Conservation (phyloP, 2,329 filamentous ascomycete species). For the Ceratocystis variospora region DNA sequence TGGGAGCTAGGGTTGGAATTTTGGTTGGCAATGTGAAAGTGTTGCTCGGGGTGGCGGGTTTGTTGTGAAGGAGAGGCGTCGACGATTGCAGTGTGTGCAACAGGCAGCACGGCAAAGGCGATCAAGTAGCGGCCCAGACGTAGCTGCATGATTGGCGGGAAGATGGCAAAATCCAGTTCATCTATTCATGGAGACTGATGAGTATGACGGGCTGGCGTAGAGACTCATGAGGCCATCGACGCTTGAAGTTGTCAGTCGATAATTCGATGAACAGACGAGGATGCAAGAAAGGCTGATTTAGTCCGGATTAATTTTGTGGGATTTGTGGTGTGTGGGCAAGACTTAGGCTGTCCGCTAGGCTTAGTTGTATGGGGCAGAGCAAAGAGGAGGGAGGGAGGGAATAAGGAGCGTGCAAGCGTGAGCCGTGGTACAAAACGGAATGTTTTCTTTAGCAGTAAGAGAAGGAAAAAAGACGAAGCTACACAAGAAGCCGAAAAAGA, state of each 20-base stretch:
- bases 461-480: not conserved
- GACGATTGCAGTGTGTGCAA: constrained; percentile 18
- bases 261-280: not conserved
- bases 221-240: constrained; percentile 19
- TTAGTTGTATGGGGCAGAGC: not conserved
- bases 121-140: constrained; percentile 17
- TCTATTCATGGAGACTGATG: constrained; percentile 17
- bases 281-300: not conserved
- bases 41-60: constrained; percentile 11
- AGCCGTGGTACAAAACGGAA: not conserved
- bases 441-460: not conserved
- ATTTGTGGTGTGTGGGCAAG: not conserved
- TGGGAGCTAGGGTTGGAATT: not conserved
- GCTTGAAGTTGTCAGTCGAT: constrained; percentile 8
- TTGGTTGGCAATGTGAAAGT: not conserved
- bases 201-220: constrained; percentile 11
- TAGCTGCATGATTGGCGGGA: constrained; percentile 18
- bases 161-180: constrained; percentile 13
- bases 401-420: too few species aligned
- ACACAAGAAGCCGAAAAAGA: not conserved
- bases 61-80: constrained; percentile 16
- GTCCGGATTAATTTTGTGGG: constrained; percentile 6
- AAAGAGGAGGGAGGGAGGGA: not conserved
- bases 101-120: constrained; percentile 18
- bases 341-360: not conserved